phyloP scores from a whole-genome alignment of 805 yeast species.

The Candida arabinofermentans region DNA sequence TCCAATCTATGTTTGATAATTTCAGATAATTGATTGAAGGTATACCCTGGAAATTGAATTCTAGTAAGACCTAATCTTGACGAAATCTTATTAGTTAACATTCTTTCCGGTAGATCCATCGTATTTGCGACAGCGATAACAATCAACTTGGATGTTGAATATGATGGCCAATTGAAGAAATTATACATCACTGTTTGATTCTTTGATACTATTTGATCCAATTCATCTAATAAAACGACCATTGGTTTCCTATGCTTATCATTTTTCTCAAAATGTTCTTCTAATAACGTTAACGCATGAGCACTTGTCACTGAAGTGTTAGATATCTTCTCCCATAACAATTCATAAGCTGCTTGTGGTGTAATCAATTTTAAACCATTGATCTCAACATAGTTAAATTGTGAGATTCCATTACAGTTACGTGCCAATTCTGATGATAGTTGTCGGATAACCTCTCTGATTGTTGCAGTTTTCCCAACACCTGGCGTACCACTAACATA shows the following conservation, averaged over 20 bases:
- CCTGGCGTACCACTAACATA: conserved; percentile 98
- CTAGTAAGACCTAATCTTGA: conserved; percentile 87
- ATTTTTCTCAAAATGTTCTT: conserved; percentile 53
- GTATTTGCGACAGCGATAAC: conserved; percentile 95
- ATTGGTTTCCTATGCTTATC: conserved; percentile 45
- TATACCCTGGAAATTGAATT: conserved; percentile 85
- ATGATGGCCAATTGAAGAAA: conserved; percentile 96
- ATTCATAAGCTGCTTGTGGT: conserved; percentile 79
- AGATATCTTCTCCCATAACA: conserved; percentile 72
- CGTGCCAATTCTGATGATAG: conserved; percentile 34
- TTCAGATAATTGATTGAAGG: conserved; percentile 67
- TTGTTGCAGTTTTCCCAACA: conserved; percentile 93
- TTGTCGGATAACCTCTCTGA: conserved; percentile 78
- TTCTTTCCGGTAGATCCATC: conserved; percentile 93
- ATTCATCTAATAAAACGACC: conserved; percentile 82
- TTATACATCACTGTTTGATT: conserved; percentile 88
- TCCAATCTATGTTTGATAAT: conserved; percentile 73
- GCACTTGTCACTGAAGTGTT: conserved; percentile 56
- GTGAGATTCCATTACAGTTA: conserved; percentile 18
- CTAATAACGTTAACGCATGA: conserved; percentile 64
- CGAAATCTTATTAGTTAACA: conserved; percentile 81
- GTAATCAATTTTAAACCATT: conserved; percentile 83
- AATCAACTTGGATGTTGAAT: conserved; percentile 69
- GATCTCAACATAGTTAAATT: conserved; percentile 76
- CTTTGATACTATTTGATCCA: conserved; percentile 84